phyloP scores from a whole-genome alignment of 228 moss, liverwort and hornwort species.

The Sphagnum fallax region DNA sequence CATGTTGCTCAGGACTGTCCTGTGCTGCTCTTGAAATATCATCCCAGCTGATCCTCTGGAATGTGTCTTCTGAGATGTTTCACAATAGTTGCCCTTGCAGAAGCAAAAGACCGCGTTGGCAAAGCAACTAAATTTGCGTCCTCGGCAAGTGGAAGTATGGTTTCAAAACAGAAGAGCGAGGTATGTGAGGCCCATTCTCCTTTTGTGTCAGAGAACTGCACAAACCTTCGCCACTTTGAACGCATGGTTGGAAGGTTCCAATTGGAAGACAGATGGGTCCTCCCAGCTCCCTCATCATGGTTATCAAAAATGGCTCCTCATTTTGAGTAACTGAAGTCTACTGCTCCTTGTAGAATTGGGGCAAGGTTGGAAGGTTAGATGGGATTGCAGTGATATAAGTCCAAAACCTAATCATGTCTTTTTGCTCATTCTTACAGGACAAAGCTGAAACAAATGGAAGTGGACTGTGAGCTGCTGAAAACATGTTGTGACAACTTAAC shows the following conservation, averaged over 20 bases:
- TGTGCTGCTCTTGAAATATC: not conserved
- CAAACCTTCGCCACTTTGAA: not conserved
- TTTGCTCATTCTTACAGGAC: conserved; percentile 17
- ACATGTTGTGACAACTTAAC: conserved; percentile 36
- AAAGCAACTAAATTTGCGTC: conserved; percentile 77
- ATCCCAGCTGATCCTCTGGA: not conserved
- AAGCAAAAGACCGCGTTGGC: conserved; percentile 97
- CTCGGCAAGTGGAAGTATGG: conserved; percentile 98
- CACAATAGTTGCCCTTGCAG: not conserved
- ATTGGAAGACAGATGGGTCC: not conserved
- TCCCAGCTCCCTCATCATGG: not conserved
- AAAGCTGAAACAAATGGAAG: conserved; percentile 50
- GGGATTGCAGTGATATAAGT: no score
- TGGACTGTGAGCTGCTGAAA: conserved; percentile 45
- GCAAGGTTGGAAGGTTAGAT: no score
- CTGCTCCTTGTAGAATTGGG: not conserved
- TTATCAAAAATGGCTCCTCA: no score
- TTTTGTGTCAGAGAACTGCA: no score
- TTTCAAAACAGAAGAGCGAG: conserved; percentile 95
- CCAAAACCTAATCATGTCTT: not conserved
- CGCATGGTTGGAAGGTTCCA: no score
- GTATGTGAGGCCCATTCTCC: not conserved
- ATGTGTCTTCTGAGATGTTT: not conserved
- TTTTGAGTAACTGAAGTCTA: not conserved
- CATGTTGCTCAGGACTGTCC: not conserved